A percentile compares a stretch with the other conserved stretches of the same genome.
Conservation (phyloP, 345 rosid genomes). For the Sisymbrium irio region DNA sequence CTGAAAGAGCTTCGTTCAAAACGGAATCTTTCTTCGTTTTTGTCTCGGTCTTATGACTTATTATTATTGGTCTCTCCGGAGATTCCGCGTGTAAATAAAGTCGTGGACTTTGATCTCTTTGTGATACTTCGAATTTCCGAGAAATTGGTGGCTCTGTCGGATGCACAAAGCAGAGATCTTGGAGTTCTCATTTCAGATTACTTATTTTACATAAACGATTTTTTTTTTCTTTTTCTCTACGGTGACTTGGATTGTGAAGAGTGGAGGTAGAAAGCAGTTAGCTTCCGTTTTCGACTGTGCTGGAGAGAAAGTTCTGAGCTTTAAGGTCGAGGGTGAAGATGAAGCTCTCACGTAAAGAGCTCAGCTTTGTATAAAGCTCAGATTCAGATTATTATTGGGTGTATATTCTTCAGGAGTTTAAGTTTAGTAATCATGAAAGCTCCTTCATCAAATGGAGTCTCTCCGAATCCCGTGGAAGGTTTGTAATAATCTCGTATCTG, state of each 20-base stretch:
- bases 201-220: background rate
- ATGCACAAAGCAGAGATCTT: constrained; percentile 30
- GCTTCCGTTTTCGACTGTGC: background rate
- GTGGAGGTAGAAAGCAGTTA: constrained; percentile 3
- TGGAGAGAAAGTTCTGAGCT: constrained; percentile 9
- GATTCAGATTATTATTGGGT: constrained; percentile 8
- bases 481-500: constrained; percentile 6
- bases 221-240: background rate
- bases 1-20: constrained; percentile 12
- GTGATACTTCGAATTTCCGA: constrained; percentile 8
- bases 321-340: constrained; percentile 15
- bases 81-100: constrained; percentile 29
- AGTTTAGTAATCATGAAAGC: constrained; percentile 61
- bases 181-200: constrained; percentile 22
- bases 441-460: constrained; percentile 73
- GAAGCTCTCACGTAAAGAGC: constrained; percentile 23
- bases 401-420: background rate
- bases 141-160: constrained; percentile 20
- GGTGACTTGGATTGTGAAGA: constrained; percentile 20
- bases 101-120: constrained; percentile 7
- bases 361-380: constrained; percentile 30
- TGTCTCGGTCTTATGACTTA: background rate
- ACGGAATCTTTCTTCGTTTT: constrained; percentile 22
- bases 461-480: constrained; percentile 78
- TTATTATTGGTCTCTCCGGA: constrained; percentile 25